Percentiles rank a stretch among this genome's conserved stretches.
Conservation (phyloP, 176 grass and related monocot genomes). For the Puccinellia tenuiflora region DNA sequence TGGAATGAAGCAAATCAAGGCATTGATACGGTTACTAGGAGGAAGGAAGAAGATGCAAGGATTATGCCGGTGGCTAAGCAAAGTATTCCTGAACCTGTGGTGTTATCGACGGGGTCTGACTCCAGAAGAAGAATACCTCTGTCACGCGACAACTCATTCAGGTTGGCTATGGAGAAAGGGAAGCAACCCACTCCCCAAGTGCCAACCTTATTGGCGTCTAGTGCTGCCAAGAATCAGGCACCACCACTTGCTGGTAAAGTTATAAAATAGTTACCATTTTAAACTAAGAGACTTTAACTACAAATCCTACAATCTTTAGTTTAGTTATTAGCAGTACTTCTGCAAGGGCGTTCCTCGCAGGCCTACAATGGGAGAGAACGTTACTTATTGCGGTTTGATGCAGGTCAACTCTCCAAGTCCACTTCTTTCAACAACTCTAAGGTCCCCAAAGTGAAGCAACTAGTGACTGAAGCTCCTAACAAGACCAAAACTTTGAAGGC, state of each 20-base stretch:
- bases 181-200: conserved; percentile 30
- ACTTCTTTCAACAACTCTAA: conserved; percentile 86
- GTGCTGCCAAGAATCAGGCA: conserved; percentile 32
- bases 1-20: conserved; percentile 24
- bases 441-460: conserved; percentile 87
- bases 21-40: conserved; percentile 20
- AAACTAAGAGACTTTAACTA: not conserved
- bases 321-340: conserved; percentile 9
- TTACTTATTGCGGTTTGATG: conserved; percentile 12
- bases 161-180: conserved; percentile 41
- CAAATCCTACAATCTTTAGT: conserved; percentile 4
- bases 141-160: conserved; percentile 28
- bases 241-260: conserved; percentile 48
- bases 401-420: conserved; percentile 69
- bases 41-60: conserved; percentile 28
- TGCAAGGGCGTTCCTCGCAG: not conserved
- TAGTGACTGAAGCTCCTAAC: conserved; percentile 59
- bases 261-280: conserved; percentile 33
- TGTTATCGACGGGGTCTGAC: not conserved
- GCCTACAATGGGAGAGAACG: not conserved
- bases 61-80: conserved; percentile 13
- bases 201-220: conserved; percentile 26
- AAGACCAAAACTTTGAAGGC: conserved; percentile 58
- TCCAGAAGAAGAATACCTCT: conserved; percentile 33
- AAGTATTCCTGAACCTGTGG: conserved; percentile 22